Base-by-base conservation (phyloP, 2,329 filamentous ascomycete genomes). In the Epichloe bromicola region DNA sequence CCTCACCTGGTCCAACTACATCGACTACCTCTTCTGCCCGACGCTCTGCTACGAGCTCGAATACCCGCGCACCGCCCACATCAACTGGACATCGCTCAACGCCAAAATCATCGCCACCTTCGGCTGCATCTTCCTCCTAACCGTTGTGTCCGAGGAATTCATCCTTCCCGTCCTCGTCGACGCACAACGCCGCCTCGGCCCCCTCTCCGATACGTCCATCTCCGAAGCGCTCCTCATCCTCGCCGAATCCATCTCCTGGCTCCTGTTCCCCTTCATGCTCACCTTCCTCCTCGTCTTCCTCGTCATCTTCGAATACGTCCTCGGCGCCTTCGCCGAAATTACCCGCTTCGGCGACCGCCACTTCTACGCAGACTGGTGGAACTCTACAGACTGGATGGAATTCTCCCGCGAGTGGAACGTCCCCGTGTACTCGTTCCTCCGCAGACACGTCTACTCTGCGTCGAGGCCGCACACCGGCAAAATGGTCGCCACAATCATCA, bases 31-130 rank as follows among this genome's bases (percentile, higher is more conserved):
- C 11, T 80, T 93, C 62, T 97, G 90, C 62, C 93, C 93, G 15
- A 98, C 93, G 0, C 78, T 98, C 19, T 98, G 93, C 74, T 98
- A 98, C 69, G 93, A 98, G 69, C 76, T 97, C 47, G 91, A 97
- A 65, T 98, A 97, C 65, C 93, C 93, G 2, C 84, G 93, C 46
- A 89, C 80, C 11, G 65, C 76, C 12, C 70, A 73, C n/a, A 82
- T 88, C 52, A 80, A 87, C 59, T 95, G 87, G 83, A 76, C 80
- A 19, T 84, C 89, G 56, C 78, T 97, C 43, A 79, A 87, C 53
- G 86, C 84, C 66, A 97, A 97, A 68, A 81, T 88, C 20, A 68
- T 90, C 15, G 93, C 93, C 45, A 86, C 93, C 1, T 97, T 97
- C 64, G 93, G 93, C 46, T 95, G 91, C 67, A 95, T 98, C 63